Evolutionary conservation across 371 early-diverging fungal genomes (phyloP), one percentile per base, ranked within the genome.

Genomic region (Mucor piriformis): DNA sequence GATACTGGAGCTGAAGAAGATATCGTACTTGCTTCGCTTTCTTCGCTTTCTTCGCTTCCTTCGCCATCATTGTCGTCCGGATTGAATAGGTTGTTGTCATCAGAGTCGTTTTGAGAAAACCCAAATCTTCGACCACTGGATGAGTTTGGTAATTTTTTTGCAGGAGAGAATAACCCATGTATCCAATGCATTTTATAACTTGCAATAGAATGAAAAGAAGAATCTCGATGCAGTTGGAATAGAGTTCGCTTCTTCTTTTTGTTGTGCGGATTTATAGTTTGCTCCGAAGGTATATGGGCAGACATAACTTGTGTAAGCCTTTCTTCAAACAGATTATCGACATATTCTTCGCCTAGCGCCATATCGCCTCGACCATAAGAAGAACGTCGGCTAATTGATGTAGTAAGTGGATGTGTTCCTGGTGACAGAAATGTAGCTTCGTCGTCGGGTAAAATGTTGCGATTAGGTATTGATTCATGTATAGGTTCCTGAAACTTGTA

Each of bases 31-130:
- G 47, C 6, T 13, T 16, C 16, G 51, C 50, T 7, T 29, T 29
- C 29, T 29, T n/a, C n/a, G n/a, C n/a, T n/a, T n/a, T n/a, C n/a
- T n/a, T n/a, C n/a, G n/a, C 50, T 7, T 29, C 8, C 29, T 29
- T 46, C 35, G 10, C 20, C 27, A 29, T 23, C 37, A 18, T 46
- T 48, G 4, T 55, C 42, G n/a, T 64, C 64, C 12, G 64, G 64
- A 25, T 64, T 64, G 25, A 64, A 59, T 13, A n/a, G 25, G 4
- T 52, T 27, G 21, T 46, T 50, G n/a, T 73, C 72, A 20, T 74
- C 75, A 5, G 66, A 62, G 50, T 78, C 79, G 13, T 71, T 66
- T 48, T 76, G 76, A 12, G 72, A 72, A 46, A 79, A 79, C 0
- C 79, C 79, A 51, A 68, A 79, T 6, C 74, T 69, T 32, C 58